Percentiles rank a stretch among this genome's conserved stretches.
Evolutionary conservation across 306 rosid genomes (phyloP).

Genomic region (Adenanthera pavonina): DNA sequence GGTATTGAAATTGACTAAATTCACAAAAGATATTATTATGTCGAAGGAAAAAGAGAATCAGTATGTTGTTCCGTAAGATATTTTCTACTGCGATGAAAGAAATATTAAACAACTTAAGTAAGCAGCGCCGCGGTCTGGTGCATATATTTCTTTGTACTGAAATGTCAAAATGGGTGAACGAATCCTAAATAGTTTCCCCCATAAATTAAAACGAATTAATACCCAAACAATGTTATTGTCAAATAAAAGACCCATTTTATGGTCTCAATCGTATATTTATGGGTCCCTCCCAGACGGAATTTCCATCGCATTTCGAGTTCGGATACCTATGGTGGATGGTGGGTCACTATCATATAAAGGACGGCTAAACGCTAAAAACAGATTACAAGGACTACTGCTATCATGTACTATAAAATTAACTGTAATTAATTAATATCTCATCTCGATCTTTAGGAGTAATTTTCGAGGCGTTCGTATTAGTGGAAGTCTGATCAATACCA

Average conservation of each 20-base stretch:
- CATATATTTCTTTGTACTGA: not conserved
- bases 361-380: not conserved
- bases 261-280: not conserved
- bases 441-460: not conserved
- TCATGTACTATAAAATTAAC: not conserved
- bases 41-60: not conserved
- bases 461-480: slow-evolving; percentile 16
- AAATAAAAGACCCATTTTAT: not conserved
- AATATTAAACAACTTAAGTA: slow-evolving; percentile 3
- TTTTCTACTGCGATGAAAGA: not conserved
- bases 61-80: not conserved
- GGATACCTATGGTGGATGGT: not conserved
- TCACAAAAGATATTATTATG: not conserved
- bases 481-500: slow-evolving; percentile 27
- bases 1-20: not conserved
- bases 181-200: not conserved
- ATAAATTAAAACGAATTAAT: not conserved
- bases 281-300: slow-evolving; percentile 31
- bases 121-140: not conserved
- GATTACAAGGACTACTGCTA: not conserved
- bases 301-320: slow-evolving; percentile 5
- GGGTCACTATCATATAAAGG: slow-evolving; percentile 9
- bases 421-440: not conserved
- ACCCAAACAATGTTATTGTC: slow-evolving; percentile 3
- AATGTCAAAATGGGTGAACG: not conserved